phyloP scores from a whole-genome alignment of 108 stramenopile species.

The Nitzschia sp. region DNA sequence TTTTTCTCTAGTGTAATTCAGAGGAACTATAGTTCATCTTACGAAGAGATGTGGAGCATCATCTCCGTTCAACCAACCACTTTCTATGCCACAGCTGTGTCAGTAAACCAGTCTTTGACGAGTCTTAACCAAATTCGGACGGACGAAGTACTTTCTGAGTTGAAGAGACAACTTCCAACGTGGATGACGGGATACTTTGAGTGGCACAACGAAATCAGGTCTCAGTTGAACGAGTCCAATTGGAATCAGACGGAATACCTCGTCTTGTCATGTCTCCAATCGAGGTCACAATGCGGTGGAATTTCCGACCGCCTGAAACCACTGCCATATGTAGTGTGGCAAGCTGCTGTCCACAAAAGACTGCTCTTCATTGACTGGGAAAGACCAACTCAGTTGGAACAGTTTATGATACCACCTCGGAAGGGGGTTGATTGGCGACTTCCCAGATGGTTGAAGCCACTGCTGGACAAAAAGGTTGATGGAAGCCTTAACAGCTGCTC shows the following conservation, averaged over 20 bases:
- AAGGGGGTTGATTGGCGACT: conserved; percentile 40
- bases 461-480: neutral
- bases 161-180: conserved; percentile 11
- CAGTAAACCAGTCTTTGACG: too few relatives aligned
- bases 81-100: too few relatives aligned
- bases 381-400: conserved; percentile 39
- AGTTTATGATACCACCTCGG: conserved; percentile 44
- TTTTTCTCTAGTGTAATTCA: too few relatives aligned
- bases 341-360: conserved; percentile 35
- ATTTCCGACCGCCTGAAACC: conserved; percentile 45
- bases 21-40: too few relatives aligned
- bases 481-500: too few relatives aligned
- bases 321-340: conserved; percentile 30
- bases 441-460: conserved; percentile 14
- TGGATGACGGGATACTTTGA: conserved; percentile 53
- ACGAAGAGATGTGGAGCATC: too few relatives aligned
- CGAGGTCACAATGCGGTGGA: conserved; percentile 33
- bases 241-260: conserved; percentile 36
- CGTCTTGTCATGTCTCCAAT: conserved; percentile 28
- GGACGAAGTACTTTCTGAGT: too few relatives aligned
- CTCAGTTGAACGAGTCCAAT: conserved; percentile 11
- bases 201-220: conserved; percentile 36
- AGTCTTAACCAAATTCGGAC: too few relatives aligned
- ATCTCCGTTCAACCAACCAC: too few relatives aligned
- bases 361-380: conserved; percentile 48